Evolutionary conservation across 2,329 filamentous ascomycete species (phyloP).

Genomic region (Stemphylium vesicarium): DNA sequence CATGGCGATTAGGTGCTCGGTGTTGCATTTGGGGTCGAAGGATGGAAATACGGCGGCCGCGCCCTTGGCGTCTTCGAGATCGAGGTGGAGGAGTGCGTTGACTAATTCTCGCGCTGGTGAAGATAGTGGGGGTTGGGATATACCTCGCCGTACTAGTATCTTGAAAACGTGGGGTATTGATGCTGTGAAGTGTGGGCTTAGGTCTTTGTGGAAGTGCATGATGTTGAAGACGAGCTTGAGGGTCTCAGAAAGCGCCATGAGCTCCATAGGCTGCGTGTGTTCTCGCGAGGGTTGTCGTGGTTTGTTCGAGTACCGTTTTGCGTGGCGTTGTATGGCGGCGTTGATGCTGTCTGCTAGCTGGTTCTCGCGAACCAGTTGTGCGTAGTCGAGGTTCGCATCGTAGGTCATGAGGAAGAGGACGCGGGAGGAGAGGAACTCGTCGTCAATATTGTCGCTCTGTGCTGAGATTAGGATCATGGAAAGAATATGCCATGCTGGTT

Average conservation of each 20-base stretch:
- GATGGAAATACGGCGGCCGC: slow-evolving; percentile 70
- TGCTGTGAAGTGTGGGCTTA: slow-evolving; percentile 66
- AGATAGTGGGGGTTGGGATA: slow-evolving; percentile 71
- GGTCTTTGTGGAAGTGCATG: slow-evolving; percentile 72
- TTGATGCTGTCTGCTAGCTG: slow-evolving; percentile 72
- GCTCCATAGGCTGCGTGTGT: slow-evolving; percentile 66
- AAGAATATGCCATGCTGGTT: too few relatives aligned
- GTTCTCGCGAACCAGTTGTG: slow-evolving; percentile 69
- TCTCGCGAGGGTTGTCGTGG: slow-evolving; percentile 31
- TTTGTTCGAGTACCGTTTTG: slow-evolving; percentile 52
- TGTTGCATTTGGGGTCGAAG: slow-evolving; percentile 63
- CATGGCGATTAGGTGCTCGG: slow-evolving; percentile 71
- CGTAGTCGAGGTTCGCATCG: slow-evolving; percentile 71
- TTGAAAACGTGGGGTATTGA: slow-evolving; percentile 73
- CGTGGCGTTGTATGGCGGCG: slow-evolving; percentile 72
- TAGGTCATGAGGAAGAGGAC: slow-evolving; percentile 84
- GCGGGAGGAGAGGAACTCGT: slow-evolving; percentile 84
- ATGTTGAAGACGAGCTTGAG: slow-evolving; percentile 91
- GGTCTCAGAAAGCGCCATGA: slow-evolving; percentile 82
- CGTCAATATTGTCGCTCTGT: slow-evolving; percentile 73
- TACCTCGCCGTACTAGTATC: slow-evolving; percentile 68
- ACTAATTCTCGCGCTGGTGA: slow-evolving; percentile 73
- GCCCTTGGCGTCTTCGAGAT: slow-evolving; percentile 61
- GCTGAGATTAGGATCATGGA: slow-evolving; percentile 5
- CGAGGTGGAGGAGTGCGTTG: slow-evolving; percentile 81